These are phyloP conservation scores for Mycena chlorophos DNA, from an alignment of 768 basidiomycete species.

Conservation along the genomic window DNA sequence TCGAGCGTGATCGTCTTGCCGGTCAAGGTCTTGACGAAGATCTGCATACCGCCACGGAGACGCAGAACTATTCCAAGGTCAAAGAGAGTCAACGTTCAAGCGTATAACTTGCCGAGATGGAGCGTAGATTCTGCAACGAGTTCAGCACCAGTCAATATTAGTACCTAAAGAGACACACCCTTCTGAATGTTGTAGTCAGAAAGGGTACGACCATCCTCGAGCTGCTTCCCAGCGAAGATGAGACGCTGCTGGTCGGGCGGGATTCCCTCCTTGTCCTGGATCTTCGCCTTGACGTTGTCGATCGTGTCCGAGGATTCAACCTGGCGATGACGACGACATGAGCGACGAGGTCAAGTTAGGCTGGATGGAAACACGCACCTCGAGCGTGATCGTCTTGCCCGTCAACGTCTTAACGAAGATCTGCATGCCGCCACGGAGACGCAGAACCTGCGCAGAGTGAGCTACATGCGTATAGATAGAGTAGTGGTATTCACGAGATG, in stretches of 20 bases:
- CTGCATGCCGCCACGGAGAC: constrained; percentile 18
- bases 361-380: no score
- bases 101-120: background rate
- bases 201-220: constrained; percentile 21
- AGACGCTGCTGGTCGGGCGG: constrained; percentile 21
- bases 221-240: constrained; percentile 21
- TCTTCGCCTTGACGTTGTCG: constrained; percentile 22
- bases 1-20: constrained; percentile 24
- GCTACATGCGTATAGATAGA: constrained; percentile 58
- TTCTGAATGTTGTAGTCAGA: constrained; percentile 23
- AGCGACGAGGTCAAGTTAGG: no score
- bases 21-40: constrained; percentile 20
- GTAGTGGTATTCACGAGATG: constrained; percentile 58
- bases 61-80: constrained; percentile 6
- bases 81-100: background rate
- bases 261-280: constrained; percentile 21
- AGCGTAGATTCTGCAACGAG: background rate
- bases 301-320: constrained; percentile 50
- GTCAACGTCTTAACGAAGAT: constrained; percentile 50
- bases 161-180: background rate
- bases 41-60: constrained; percentile 20
- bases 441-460: constrained; percentile 31
- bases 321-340: no score
- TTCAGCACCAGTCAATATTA: no score
- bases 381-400: constrained; percentile 63